Evolutionary conservation across 176 grass and related monocot genomes (phyloP), one percentile per base, ranked within the genome.

Genomic region (Ensete glaucum): DNA sequence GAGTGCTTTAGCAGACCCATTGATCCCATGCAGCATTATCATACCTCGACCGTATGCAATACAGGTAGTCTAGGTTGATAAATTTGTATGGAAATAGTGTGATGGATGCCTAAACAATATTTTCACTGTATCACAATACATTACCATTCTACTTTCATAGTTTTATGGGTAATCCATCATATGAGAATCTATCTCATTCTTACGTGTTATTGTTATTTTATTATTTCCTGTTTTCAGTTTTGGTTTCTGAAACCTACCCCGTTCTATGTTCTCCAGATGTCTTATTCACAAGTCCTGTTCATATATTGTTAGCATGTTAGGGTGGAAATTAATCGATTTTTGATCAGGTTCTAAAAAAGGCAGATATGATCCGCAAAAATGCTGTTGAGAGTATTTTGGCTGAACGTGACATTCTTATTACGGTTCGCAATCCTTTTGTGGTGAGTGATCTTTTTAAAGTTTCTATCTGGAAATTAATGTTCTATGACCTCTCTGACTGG

Each of bases 311-410:
- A 43, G 34, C 34, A 43, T 43, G 34, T 43, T 43, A 43, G 34
- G 34, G 34, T 43, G 34, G 4, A 43, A 43, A 43, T 43, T 43
- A 43, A 43, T 73, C 78, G 73, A 73, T 69, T 72, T 84, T 17
- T 75, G 70, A 84, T 20, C 83, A 99, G 96, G 96, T 99, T 55
- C 81, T 99, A 65, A 91, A 86, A 86, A 99, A 99, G 78, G 88
- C 96, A 82, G 96, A 99, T 88, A 99, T 95, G 96, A 99, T 99
- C 76, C 77, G 96, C 2, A 99, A 99, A 87, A 99, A 99, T 88
- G 88, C 91, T 76, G 96, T 99, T 9, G 96, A 99, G 83, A 99
- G 96, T 91, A 99, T 99, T 81, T 87, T 99, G 83, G 96, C 96
- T 49, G 96, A 99, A 81, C 91, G 96, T 50, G 82, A 99, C 86